Evolutionary conservation across 768 basidiomycete species (phyloP), one percentile per base, ranked within the genome.

Genomic region (Pleurotus giganteus): DNA sequence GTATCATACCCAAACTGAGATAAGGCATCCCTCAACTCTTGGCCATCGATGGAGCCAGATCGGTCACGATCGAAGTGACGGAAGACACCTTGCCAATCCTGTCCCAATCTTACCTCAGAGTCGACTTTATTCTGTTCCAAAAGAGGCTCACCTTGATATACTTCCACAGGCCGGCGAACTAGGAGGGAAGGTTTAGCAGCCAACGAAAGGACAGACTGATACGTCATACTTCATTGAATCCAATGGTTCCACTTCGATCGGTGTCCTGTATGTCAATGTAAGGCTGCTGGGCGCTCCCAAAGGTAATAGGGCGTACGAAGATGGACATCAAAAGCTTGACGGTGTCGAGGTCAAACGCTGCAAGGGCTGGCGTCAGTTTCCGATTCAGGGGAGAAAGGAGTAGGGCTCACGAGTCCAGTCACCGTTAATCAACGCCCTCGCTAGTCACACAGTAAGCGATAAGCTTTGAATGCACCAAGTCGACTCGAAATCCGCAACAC

Each of bases 1-100:
- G 44, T 29, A 23, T 65, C 72, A 42, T 31, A 85, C 74, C 91
- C 92, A 64, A 94, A 92, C 65, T 86, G 88, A 11, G 65, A 59
- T 26, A 94, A 79, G 0, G 91, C 92, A 9, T 82, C 76, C 2
- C 73, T 71, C 4, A 94, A 76, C 70, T 94, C 92, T 15, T 60
- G 52, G 6, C 74, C 74, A 54, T 93, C 89, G 69, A 94, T 93
- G 28, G 83, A 78, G 23, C 91, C 92, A 11, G 88, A 90, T 47
- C 79, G 81, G 66, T 94, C 92, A n/a, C 82, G 75, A 70, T 94
- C 91, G 60, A 92, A 92, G 69, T 89, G 87, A 42, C 75, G 79
- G 76, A 91, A 93, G 54, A 90, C 84, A 55, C 83, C 83, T 71
- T 91, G 89, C 91, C 90, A 92, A 67, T 92, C 89, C 80, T 84